Percentiles rank a stretch among this genome's conserved stretches.
These are phyloP conservation scores for Aspergillus heteromorphus DNA, from an alignment of 495 filamentous ascomycete genomes.

Conservation along the genomic window DNA sequence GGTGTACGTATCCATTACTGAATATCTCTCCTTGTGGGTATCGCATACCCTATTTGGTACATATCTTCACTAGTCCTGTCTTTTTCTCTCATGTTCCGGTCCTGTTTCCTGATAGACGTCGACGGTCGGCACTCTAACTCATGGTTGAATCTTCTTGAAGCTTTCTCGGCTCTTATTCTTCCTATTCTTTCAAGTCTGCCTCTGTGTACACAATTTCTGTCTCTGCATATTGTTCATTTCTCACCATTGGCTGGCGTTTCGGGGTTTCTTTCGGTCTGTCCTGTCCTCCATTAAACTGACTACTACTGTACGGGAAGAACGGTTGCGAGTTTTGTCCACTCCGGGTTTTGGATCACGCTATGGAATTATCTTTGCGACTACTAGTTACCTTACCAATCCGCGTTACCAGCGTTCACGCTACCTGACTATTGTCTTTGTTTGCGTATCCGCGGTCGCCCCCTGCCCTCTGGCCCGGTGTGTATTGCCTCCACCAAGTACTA, in stretches of 20 bases:
- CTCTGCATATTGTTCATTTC: constrained; percentile 3
- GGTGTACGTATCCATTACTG: constrained; percentile 7
- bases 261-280: constrained; percentile 1
- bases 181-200: neutral
- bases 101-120: neutral
- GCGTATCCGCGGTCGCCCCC: no score
- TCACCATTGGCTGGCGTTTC: constrained; percentile 7
- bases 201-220: neutral
- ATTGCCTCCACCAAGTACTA: neutral
- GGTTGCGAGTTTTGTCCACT: neutral
- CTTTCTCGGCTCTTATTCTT: neutral
- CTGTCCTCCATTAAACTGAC: neutral
- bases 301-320: neutral
- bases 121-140: neutral
- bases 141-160: neutral
- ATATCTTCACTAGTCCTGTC: constrained; percentile 2
- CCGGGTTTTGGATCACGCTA: neutral
- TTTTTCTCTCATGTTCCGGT: neutral
- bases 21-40: constrained; percentile 9
- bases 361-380: no score
- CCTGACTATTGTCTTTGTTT: neutral
- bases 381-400: neutral
- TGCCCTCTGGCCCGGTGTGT: neutral
- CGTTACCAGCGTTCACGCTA: neutral
- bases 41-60: constrained; percentile 17